Evolutionary conservation across 2,329 filamentous ascomycete genomes (phyloP), one percentile per base, ranked within the genome.

Genomic region (Colletotrichum theobromicola): DNA sequence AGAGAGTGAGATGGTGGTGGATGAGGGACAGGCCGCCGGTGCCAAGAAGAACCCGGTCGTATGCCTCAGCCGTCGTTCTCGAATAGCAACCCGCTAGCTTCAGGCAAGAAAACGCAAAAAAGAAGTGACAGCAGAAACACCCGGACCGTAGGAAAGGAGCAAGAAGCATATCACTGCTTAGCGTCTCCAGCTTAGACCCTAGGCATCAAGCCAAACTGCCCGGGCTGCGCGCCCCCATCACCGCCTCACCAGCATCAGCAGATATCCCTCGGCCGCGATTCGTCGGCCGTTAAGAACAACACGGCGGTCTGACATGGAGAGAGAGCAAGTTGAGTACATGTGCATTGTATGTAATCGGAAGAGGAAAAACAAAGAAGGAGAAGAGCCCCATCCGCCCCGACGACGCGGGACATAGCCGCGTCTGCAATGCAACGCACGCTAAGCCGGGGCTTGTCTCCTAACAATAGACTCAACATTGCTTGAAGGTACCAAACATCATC

Each of bases 221-320:
- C 42, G 42, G 42, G n/a, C 42, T 50, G 42, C 42, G 42, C 42
- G n/a, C 28, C 21, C 67, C 30, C 35, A 32, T 42, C 10, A n/a
- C 34, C 30, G 50, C 63, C 55, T 72, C 35, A 53, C 28, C 34
- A 21, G 57, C 68, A 67, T 72, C 71, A 74, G 67, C 71, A 74
- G 46, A 24, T 35, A 30, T 53, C 4, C 4, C n/a, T 58, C 24
- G 13, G 46, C 12, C 2, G 32, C 15, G 16, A 64, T 64, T 67
- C 68, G 63, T 69, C 69, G 60, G 53, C 9, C 21, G 34, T 28
- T 15, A 50, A 1, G 10, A 0, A 50, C 2, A 21, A 13, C 42
- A 50, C n/a, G 2, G 4, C n/a, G 0, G 1, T 50, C 42, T 24
- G 42, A 50, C n/a, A 13, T 4, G n/a, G 42, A 50, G 42, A 46